Conservation (phyloP, 345 rosid genomes). For the Salix caprea region DNA sequence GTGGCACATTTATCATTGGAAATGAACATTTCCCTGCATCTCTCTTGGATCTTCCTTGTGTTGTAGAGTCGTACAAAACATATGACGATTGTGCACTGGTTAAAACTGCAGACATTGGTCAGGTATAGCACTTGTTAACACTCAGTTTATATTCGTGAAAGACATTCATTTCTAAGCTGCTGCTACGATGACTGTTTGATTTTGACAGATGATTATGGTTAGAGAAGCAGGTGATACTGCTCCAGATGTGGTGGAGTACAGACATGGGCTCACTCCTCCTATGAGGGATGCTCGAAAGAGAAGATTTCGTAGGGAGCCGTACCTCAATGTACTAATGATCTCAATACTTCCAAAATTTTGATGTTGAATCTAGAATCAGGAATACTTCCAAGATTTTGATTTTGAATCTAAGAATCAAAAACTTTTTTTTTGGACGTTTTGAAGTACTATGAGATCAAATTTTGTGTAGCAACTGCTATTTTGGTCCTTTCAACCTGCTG, state of each 20-base stretch:
- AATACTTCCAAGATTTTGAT: background rate
- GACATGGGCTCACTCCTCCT: slow-evolving; percentile 95
- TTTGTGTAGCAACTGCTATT: background rate
- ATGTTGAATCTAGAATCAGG: background rate
- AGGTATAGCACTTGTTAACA: slow-evolving; percentile 38
- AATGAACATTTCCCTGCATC: slow-evolving; percentile 70
- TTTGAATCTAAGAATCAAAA: background rate
- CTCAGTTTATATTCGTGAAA: background rate
- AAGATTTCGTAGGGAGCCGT: slow-evolving; percentile 94
- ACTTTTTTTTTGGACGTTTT: background rate
- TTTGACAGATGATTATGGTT: slow-evolving; percentile 83
- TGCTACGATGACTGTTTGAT: slow-evolving; percentile 5
- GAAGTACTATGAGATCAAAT: background rate
- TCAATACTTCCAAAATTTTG: background rate
- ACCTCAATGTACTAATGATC: slow-evolving; percentile 63
- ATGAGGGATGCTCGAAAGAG: slow-evolving; percentile 97
- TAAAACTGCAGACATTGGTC: slow-evolving; percentile 91
- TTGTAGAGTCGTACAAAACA: slow-evolving; percentile 88
- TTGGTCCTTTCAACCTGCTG: background rate
- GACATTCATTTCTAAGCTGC: background rate
- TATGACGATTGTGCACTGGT: slow-evolving; percentile 83
- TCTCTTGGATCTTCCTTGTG: slow-evolving; percentile 84
- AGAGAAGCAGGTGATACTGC: slow-evolving; percentile 76
- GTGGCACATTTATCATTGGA: slow-evolving; percentile 73
- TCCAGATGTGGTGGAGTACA: slow-evolving; percentile 72